A percentile compares a stretch with the other conserved stretches of the same genome.
Evolutionary conservation across 2,329 filamentous ascomycete genomes (phyloP).

Genomic region (Epichloe baconii): DNA sequence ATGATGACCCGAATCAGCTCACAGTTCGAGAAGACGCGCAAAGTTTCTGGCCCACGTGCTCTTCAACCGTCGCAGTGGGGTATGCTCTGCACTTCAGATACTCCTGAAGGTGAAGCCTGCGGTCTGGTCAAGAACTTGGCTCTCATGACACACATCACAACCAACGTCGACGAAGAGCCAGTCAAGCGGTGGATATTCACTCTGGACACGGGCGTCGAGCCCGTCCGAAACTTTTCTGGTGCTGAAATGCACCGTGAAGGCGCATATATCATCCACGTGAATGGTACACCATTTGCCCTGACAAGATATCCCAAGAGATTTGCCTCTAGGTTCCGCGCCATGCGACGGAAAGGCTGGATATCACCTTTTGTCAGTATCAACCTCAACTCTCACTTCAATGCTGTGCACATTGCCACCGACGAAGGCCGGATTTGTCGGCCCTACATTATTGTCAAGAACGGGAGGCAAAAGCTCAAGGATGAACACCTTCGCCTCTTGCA

Average conservation of each 20-base stretch:
- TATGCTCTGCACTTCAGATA: conserved; percentile 95
- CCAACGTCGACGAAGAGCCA: conserved; percentile 84
- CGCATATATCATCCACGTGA: conserved; percentile 83
- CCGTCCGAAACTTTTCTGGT: conserved; percentile 57
- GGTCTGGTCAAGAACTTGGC: conserved; percentile 96
- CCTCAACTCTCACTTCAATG: conserved; percentile 83
- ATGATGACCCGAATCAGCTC: conserved; percentile 99
- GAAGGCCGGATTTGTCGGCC: conserved; percentile 94
- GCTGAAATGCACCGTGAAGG: conserved; percentile 77
- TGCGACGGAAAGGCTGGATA: conserved; percentile 79
- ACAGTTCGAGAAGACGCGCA: conserved; percentile 97
- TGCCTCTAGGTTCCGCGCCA: conserved; percentile 68
- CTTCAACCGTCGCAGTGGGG: conserved; percentile 96
- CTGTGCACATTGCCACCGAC: conserved; percentile 91
- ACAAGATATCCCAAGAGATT: conserved; percentile 81
- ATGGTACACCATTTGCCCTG: conserved; percentile 84
- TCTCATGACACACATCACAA: conserved; percentile 98
- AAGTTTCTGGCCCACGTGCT: conserved; percentile 89
- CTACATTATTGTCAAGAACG: conserved; percentile 87
- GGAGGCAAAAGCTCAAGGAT: conserved; percentile 64
- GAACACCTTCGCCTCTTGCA: conserved; percentile 72
- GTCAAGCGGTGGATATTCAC: conserved; percentile 78
- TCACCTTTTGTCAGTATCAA: conserved; percentile 96
- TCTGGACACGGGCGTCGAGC: conserved; percentile 71
- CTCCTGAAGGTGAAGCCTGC: conserved; percentile 95